A percentile compares a stretch with the other conserved stretches of the same genome.
phyloP scores from a whole-genome alignment of 2,329 filamentous ascomycete genomes.

The Trichoderma pleuroti region DNA sequence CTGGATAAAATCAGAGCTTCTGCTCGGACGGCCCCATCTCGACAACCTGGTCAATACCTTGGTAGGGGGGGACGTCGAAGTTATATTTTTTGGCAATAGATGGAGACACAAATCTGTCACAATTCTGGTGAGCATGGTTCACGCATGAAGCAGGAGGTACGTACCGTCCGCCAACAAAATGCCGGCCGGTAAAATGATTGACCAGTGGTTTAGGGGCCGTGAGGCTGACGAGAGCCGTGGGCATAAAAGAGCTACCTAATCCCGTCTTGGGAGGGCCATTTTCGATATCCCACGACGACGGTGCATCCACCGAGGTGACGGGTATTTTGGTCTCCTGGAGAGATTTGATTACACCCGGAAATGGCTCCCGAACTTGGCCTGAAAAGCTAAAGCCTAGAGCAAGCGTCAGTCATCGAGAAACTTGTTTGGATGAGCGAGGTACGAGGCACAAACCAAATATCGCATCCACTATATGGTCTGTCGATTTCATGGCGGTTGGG shows the following conservation, averaged over 20 bases:
- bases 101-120: constrained; percentile 69
- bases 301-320: constrained; percentile 86
- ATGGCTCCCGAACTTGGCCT: constrained; percentile 89
- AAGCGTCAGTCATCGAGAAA: constrained; percentile 18
- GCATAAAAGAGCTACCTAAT: constrained; percentile 75
- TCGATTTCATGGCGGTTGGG: constrained; percentile 56
- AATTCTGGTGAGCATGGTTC: neutral
- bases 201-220: constrained; percentile 91
- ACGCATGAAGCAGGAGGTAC: constrained; percentile 28
- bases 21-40: constrained; percentile 59
- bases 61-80: constrained; percentile 77
- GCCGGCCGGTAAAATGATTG: constrained; percentile 76
- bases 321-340: constrained; percentile 70
- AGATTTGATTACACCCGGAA: constrained; percentile 73
- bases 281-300: constrained; percentile 93
- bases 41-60: constrained; percentile 83
- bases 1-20: constrained; percentile 46
- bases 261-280: constrained; percentile 74
- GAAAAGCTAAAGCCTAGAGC: constrained; percentile 79
- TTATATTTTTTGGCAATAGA: constrained; percentile 80
- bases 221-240: constrained; percentile 76
- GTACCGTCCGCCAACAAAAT: constrained; percentile 85
- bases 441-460: constrained; percentile 69
- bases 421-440: neutral
- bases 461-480: constrained; percentile 84